These are phyloP conservation scores for Withania somnifera DNA, from an alignment of 305 asterid species.

Conservation along the genomic window DNA sequence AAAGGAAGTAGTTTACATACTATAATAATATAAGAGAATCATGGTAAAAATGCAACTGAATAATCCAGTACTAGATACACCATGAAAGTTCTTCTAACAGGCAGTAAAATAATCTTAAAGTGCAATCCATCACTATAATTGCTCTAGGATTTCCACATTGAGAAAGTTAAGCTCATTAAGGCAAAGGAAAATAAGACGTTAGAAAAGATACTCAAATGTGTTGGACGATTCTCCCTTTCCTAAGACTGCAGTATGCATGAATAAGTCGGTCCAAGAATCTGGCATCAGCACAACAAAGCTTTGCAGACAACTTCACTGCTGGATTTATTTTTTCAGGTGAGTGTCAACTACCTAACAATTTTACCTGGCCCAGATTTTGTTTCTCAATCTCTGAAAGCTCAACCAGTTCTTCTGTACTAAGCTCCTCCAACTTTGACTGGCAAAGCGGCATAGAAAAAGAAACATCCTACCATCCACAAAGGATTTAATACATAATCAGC, in stretches of 20 bases:
- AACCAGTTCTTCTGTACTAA: slow-evolving; percentile 62
- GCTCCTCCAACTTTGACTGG: slow-evolving; percentile 65
- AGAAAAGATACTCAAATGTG: neutral
- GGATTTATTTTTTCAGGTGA: neutral
- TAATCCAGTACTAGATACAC: neutral
- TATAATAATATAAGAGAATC: neutral
- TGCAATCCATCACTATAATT: neutral
- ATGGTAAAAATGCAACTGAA: neutral
- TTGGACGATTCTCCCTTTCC: neutral
- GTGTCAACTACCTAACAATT: neutral
- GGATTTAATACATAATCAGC: slow-evolving; percentile 4
- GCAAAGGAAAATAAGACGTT: neutral
- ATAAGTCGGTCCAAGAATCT: neutral
- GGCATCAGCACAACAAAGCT: neutral
- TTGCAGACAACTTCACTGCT: neutral
- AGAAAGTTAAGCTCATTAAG: neutral
- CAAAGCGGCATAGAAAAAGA: slow-evolving; percentile 89
- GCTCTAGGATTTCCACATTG: neutral
- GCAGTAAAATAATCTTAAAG: neutral
- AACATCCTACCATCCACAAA: slow-evolving; percentile 45
- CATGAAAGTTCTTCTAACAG: neutral
- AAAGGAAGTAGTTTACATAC: neutral
- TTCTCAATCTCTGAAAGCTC: slow-evolving; percentile 75
- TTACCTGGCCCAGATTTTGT: slow-evolving; percentile 69
- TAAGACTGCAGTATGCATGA: neutral